Conservation (phyloP, 257 asterid species). For the Ajuga chamaepitys region DNA sequence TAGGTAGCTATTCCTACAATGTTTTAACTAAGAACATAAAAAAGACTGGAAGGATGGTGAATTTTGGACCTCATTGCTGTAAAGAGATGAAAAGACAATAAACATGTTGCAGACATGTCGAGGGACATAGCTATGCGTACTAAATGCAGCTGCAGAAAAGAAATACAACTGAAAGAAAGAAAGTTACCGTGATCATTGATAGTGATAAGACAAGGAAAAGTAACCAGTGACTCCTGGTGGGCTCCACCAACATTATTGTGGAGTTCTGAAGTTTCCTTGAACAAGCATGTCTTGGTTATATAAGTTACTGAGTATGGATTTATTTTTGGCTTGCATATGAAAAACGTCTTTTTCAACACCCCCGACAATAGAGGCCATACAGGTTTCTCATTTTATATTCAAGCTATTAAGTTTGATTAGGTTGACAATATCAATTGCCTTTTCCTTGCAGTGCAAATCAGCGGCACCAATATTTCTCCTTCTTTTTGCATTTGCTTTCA, state of each 20-base stretch:
- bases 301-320: neutral
- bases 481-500: slow-evolving; percentile 93
- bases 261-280: neutral
- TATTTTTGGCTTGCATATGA: neutral
- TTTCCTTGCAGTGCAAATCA: slow-evolving; percentile 90
- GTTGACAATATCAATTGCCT: slow-evolving; percentile 7
- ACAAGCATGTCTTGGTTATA: neutral
- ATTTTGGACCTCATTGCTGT: neutral
- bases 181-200: neutral
- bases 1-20: too few relatives aligned
- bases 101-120: neutral
- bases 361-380: too few relatives aligned
- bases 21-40: too few relatives aligned
- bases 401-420: neutral
- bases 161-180: neutral
- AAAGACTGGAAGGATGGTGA: too few relatives aligned
- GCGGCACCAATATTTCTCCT: slow-evolving; percentile 98
- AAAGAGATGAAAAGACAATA: neutral
- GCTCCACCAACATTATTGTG: neutral
- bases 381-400: neutral
- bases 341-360: too few relatives aligned
- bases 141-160: neutral
- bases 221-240: neutral
- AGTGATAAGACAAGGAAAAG: neutral
- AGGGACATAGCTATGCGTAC: neutral